Percentiles rank a stretch among this genome's conserved stretches.
Evolutionary conservation across 257 asterid species (phyloP).

Genomic region (Perilla frutescens): DNA sequence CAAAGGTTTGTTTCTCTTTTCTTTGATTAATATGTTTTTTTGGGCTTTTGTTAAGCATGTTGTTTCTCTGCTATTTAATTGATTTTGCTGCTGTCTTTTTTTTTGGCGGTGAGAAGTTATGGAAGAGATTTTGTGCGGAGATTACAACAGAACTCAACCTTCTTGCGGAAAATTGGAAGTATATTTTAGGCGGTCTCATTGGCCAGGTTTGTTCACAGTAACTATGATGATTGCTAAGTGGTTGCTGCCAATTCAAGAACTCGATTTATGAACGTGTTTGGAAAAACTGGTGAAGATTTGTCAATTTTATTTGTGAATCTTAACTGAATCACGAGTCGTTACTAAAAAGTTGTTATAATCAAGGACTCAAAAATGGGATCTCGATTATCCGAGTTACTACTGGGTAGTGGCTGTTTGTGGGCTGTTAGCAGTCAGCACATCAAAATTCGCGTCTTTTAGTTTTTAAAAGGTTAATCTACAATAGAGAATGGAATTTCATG

Average conservation of each 20-base stretch:
- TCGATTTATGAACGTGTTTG: constrained; percentile 14
- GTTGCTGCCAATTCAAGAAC: constrained; percentile 17
- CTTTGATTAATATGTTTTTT: background rate
- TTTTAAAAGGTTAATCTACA: background rate
- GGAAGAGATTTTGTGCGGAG: constrained; percentile 88
- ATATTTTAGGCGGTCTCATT: constrained; percentile 77
- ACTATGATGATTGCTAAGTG: constrained; percentile 10
- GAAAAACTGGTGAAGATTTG: constrained; percentile 2
- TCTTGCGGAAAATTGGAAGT: constrained; percentile 81
- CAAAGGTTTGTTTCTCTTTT: constrained; percentile 64
- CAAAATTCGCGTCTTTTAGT: constrained; percentile 9
- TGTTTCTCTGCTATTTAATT: constrained; percentile 21
- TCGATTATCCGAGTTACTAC: background rate
- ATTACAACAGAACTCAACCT: constrained; percentile 72
- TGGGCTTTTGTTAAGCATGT: background rate
- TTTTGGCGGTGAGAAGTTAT: constrained; percentile 51
- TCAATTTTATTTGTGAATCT: background rate
- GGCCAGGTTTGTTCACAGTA: constrained; percentile 54
- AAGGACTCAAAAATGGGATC: background rate
- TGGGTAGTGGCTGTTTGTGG: background rate
- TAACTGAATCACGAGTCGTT: constrained; percentile 13
- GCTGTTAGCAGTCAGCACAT: constrained; percentile 11
- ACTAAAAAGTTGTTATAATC: background rate
- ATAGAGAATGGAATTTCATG: constrained; percentile 1
- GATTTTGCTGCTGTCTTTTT: constrained; percentile 23